These are phyloP conservation scores for Penicillium ochrochloron DNA, from an alignment of 495 filamentous ascomycete species.

Conservation along the genomic window DNA sequence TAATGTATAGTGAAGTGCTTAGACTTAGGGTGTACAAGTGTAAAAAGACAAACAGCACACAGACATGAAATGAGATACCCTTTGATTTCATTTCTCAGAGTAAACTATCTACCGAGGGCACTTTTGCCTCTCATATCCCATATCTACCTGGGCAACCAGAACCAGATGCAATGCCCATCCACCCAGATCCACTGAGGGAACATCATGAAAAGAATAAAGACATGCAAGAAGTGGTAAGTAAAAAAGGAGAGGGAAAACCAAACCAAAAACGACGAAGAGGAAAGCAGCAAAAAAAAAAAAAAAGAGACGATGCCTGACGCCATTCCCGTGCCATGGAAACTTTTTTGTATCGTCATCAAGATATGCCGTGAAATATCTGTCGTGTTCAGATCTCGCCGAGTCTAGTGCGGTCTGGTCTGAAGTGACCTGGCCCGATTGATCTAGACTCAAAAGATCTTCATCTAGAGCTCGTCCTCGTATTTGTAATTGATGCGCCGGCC, in stretches of 20 bases:
- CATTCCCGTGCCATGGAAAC: conserved; percentile 14
- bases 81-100: neutral
- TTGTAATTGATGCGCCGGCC: conserved; percentile 59
- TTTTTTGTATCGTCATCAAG: neutral
- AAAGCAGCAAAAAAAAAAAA: conserved; percentile 4
- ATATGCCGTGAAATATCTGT: neutral
- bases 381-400: neutral
- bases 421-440: neutral
- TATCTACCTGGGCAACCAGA: neutral
- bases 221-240: conserved; percentile 11
- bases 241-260: neutral
- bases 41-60: neutral
- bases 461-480: conserved; percentile 59
- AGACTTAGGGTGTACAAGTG: neutral
- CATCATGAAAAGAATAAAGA: neutral
- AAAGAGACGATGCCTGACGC: conserved; percentile 8
- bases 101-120: conserved; percentile 2
- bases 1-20: neutral
- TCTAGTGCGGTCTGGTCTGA: neutral
- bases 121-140: neutral
- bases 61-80: neutral
- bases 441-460: neutral
- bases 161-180: neutral
- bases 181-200: conserved; percentile 11
- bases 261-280: neutral